A percentile compares a stretch with the other conserved stretches of the same genome.
phyloP scores from a whole-genome alignment of 163 green algal species.

The Coccomyxa subellipsoidea region DNA sequence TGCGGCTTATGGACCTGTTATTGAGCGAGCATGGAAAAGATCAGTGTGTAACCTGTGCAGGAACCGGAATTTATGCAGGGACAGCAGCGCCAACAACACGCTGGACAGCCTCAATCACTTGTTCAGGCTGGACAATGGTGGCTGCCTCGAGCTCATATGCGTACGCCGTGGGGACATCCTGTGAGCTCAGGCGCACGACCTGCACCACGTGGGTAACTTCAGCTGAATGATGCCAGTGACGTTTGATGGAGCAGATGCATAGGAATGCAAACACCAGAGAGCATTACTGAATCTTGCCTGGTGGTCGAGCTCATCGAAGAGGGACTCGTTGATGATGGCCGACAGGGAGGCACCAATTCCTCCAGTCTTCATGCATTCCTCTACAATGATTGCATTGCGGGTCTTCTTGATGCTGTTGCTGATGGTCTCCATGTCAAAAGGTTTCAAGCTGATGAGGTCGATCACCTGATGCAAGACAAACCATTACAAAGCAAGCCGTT shows the following conservation, averaged over 20 bases:
- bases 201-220: slow-evolving; percentile 20
- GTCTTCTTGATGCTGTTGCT: slow-evolving; percentile 86
- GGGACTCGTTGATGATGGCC: slow-evolving; percentile 85
- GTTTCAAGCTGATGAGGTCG: slow-evolving; percentile 95
- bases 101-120: slow-evolving; percentile 55
- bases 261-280: too few relatives aligned
- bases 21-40: too few relatives aligned
- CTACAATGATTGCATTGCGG: slow-evolving; percentile 82
- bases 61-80: slow-evolving; percentile 9
- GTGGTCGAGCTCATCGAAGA: slow-evolving; percentile 94
- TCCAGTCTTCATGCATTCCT: slow-evolving; percentile 98
- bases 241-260: too few relatives aligned
- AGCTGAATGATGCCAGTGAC: background rate
- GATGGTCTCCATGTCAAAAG: slow-evolving; percentile 96
- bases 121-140: slow-evolving; percentile 88
- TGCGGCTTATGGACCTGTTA: too few relatives aligned
- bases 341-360: slow-evolving; percentile 94
- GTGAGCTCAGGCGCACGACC: slow-evolving; percentile 80
- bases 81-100: slow-evolving; percentile 22
- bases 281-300: too few relatives aligned
- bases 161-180: slow-evolving; percentile 95
- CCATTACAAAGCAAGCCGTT: background rate
- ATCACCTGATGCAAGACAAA: slow-evolving; percentile 64
- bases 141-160: slow-evolving; percentile 90
- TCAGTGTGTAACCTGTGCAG: background rate